Evolutionary conservation across 257 asterid genomes (phyloP).

Genomic region (Fraxinus americana): DNA sequence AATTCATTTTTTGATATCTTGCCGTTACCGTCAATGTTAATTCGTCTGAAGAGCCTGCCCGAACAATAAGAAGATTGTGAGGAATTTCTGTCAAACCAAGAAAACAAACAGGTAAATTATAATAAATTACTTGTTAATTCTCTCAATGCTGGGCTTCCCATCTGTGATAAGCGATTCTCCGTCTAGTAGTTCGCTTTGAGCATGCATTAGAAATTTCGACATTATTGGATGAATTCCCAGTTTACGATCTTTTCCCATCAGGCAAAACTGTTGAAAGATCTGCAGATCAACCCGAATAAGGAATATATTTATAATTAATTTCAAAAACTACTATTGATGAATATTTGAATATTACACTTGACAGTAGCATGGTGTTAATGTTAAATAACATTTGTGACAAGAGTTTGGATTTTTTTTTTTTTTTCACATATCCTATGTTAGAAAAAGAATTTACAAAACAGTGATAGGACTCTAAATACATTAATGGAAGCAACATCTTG

Average conservation of each 20-base stretch:
- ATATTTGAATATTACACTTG: background rate
- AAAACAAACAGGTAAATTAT: background rate
- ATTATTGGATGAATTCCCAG: background rate
- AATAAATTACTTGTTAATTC: background rate
- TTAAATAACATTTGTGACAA: too few relatives aligned
- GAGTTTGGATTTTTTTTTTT: too few relatives aligned
- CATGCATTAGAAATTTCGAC: background rate
- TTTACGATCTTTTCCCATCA: too few relatives aligned
- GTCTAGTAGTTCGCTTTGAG: background rate
- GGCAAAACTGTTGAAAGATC: slow-evolving; percentile 22
- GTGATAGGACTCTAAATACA: too few relatives aligned
- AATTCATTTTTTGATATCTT: slow-evolving; percentile 41
- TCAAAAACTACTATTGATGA: too few relatives aligned
- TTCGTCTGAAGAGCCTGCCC: slow-evolving; percentile 48
- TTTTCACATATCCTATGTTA: too few relatives aligned
- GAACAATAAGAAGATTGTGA: slow-evolving; percentile 10
- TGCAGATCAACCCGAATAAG: slow-evolving; percentile 28
- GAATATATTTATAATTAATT: background rate
- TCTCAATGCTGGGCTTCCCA: background rate
- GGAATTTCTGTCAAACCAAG: background rate
- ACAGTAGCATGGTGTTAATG: background rate
- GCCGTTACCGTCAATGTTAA: slow-evolving; percentile 31
- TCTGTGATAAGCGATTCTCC: background rate
- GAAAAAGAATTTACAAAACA: too few relatives aligned
- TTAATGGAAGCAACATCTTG: too few relatives aligned